Percentiles rank a stretch among this genome's conserved stretches.
Evolutionary conservation across 768 basidiomycete species (phyloP).

Genomic region (Suillus fuscotomentosus): DNA sequence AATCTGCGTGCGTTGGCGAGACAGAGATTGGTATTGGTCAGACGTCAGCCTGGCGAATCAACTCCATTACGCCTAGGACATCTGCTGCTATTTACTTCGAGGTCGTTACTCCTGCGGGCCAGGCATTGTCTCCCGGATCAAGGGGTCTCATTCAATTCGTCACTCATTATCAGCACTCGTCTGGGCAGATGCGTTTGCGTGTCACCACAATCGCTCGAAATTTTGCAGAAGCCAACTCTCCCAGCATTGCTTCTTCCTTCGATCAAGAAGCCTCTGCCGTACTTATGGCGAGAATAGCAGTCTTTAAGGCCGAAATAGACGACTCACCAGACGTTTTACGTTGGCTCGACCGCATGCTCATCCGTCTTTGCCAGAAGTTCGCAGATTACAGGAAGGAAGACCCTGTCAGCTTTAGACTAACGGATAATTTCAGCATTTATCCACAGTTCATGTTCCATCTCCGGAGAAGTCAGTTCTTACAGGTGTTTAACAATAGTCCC

Average conservation of each 20-base stretch:
- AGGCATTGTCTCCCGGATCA: slow-evolving; percentile 84
- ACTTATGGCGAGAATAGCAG: slow-evolving; percentile 97
- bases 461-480: slow-evolving; percentile 94
- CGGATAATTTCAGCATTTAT: slow-evolving; percentile 97
- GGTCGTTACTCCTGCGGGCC: slow-evolving; percentile 95
- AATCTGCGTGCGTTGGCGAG: slow-evolving; percentile 94
- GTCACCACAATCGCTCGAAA: slow-evolving; percentile 98
- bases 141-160: slow-evolving; percentile 97
- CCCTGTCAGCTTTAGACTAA: slow-evolving; percentile 86
- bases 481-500: slow-evolving; percentile 99
- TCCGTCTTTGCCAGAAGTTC: slow-evolving; percentile 97
- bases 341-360: slow-evolving; percentile 99
- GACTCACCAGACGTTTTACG: slow-evolving; percentile 94
- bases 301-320: slow-evolving; percentile 99
- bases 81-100: slow-evolving; percentile 96
- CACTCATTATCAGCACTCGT: slow-evolving; percentile 97
- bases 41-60: slow-evolving; percentile 98
- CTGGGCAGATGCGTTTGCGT: slow-evolving; percentile 90
- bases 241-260: slow-evolving; percentile 88
- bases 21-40: slow-evolving; percentile 99
- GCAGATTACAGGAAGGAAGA: slow-evolving; percentile 99
- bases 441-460: slow-evolving; percentile 99
- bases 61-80: slow-evolving; percentile 83
- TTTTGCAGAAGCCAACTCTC: slow-evolving; percentile 97
- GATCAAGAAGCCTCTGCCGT: slow-evolving; percentile 99